Evolutionary conservation across 306 rosid species (phyloP), one percentile per base, ranked within the genome.

Genomic region (Vicia sativa): DNA sequence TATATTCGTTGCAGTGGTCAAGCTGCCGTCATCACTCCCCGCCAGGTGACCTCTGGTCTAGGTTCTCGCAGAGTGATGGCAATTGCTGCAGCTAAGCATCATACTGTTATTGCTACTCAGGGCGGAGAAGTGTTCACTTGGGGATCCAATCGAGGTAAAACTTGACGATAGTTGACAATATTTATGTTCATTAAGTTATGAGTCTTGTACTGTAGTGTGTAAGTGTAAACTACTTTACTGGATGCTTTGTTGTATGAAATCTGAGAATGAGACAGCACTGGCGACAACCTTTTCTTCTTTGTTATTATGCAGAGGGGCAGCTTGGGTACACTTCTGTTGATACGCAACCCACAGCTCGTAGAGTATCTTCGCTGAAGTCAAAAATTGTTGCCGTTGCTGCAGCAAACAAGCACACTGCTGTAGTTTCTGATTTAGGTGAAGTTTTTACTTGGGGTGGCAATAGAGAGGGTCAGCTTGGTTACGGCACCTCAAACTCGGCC

Each of bases 131-230:
- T 93, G 62, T 90, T 90, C 91, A 85, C 97, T 35, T 93, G 98
- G 98, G 98, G 98, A 69, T 93, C 98, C 75, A 93, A 93, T 79
- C 85, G 97, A 93, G 98, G 98, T 93, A 93, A 84, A 83, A 62
- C 41, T 21, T 73, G 50, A 38, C n/a, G 58, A 31, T 31, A 62
- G 34, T 67, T 62, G 14, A 55, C 18, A 45, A 39, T 28, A 65
- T 46, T 55, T 69, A 9, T 37, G 59, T 68, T 46, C 46, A 8
- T 72, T 55, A 35, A 48, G 56, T 62, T 50, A 64, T 31, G 59
- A 58, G 58, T 67, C 52, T 56, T 59, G 37, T 59, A 50, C 3
- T 50, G 21, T 13, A 25, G 4, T 12, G 6, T 13, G 62, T 41
- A 50, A 55, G 6, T 26, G 62, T 50, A 50, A 60, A 53, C 42